phyloP scores from a whole-genome alignment of 345 rosid species.

The Eucalyptus cloeziana region DNA sequence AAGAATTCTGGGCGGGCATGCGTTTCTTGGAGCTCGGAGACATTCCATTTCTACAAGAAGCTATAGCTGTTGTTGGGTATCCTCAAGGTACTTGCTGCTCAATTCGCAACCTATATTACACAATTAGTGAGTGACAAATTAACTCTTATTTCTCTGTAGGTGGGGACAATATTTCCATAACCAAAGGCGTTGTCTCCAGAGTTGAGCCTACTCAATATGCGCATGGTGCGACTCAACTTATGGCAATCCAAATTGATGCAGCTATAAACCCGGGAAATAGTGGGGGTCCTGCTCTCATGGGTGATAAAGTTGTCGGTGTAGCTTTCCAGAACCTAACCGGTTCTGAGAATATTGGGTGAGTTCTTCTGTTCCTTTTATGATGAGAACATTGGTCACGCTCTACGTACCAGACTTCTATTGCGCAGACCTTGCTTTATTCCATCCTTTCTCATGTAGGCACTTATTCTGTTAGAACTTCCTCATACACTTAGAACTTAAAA shows the following conservation, averaged over 20 bases:
- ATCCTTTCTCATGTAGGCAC: background rate
- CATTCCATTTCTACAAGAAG: constrained; percentile 62
- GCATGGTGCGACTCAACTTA: constrained; percentile 74
- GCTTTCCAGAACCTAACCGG: constrained; percentile 92
- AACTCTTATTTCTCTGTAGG: constrained; percentile 22
- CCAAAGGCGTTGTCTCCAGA: constrained; percentile 93
- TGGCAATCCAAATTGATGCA: constrained; percentile 95
- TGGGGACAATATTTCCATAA: constrained; percentile 89
- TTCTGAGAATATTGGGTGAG: constrained; percentile 93
- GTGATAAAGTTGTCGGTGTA: constrained; percentile 73
- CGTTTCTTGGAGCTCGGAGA: constrained; percentile 64
- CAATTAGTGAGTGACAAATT: background rate
- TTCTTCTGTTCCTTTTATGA: background rate
- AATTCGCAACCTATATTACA: background rate
- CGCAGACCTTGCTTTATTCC: background rate
- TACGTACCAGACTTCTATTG: background rate
- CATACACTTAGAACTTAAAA: background rate
- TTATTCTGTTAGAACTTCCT: background rate
- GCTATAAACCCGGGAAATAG: constrained; percentile 92
- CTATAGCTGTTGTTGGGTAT: constrained; percentile 81
- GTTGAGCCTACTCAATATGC: constrained; percentile 89
- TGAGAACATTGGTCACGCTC: background rate
- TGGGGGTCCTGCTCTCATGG: constrained; percentile 93
- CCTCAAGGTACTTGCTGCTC: constrained; percentile 51
- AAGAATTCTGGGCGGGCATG: constrained; percentile 58